Conservation (phyloP, 129 eudicot genomes). For the Logfia minima region DNA sequence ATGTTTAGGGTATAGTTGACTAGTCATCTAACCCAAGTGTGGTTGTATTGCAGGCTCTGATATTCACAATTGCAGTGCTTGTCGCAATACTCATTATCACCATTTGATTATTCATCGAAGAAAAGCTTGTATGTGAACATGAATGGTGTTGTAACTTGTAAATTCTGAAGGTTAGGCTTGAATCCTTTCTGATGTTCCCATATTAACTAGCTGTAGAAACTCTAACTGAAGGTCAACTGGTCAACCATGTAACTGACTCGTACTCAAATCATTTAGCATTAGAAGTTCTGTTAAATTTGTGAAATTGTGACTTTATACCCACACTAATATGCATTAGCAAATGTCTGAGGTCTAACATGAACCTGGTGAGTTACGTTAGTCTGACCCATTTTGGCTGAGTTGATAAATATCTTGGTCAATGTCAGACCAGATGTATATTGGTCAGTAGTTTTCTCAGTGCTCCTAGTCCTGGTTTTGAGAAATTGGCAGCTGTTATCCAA, state of each 20-base stretch:
- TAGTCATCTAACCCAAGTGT: slow-evolving; percentile 13
- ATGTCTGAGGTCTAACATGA: background rate
- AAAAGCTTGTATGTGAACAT: slow-evolving; percentile 22
- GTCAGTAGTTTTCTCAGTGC: background rate
- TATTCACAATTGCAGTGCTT: slow-evolving; percentile 47
- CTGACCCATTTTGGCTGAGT: background rate
- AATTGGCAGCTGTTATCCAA: slow-evolving; percentile 29
- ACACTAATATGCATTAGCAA: background rate
- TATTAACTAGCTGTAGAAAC: slow-evolving; percentile 17
- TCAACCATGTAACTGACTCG: slow-evolving; percentile 18
- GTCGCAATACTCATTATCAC: slow-evolving; percentile 35
- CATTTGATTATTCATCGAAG: slow-evolving; percentile 27
- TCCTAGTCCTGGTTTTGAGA: slow-evolving; percentile 18
- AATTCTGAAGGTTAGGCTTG: slow-evolving; percentile 10
- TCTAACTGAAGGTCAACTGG: slow-evolving; percentile 18
- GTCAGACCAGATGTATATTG: background rate
- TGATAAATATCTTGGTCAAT: background rate
- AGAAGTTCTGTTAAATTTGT: background rate
- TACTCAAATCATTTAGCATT: background rate
- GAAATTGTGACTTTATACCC: background rate
- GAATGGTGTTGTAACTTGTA: slow-evolving; percentile 29
- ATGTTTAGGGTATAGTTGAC: background rate
- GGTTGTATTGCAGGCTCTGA: slow-evolving; percentile 45
- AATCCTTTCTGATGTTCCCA: slow-evolving; percentile 12
- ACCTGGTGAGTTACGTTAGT: background rate